Percentiles rank a stretch among this genome's conserved stretches.
These are phyloP conservation scores for Sugiyamaella lignohabitans DNA, from an alignment of 805 yeast species.

Conservation along the genomic window DNA sequence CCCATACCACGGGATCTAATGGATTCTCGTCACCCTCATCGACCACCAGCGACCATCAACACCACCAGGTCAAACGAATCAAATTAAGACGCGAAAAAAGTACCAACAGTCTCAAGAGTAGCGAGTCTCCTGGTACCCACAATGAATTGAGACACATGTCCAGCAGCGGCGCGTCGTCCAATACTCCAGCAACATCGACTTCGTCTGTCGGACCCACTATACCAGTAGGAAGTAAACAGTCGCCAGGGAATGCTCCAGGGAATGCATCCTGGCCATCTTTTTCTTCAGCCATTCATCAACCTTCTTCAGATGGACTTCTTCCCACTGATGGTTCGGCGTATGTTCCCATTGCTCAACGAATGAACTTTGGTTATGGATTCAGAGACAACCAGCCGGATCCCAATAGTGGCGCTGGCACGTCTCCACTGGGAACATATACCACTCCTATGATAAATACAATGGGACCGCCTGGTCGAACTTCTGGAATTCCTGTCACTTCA, in stretches of 20 bases:
- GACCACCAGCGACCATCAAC: constrained; percentile 1
- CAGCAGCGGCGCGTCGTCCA: too few relatives aligned
- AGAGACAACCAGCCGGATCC: neutral
- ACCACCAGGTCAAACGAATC: neutral
- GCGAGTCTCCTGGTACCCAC: neutral
- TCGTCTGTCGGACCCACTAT: neutral
- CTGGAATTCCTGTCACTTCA: too few relatives aligned
- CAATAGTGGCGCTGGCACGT: too few relatives aligned
- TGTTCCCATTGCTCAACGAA: neutral
- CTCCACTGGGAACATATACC: too few relatives aligned
- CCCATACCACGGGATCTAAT: neutral
- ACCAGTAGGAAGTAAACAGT: neutral
- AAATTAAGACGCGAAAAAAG: neutral
- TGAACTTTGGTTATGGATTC: neutral
- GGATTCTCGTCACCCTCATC: constrained; percentile 2
- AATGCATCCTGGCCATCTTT: too few relatives aligned
- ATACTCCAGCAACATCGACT: neutral
- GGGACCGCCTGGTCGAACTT: too few relatives aligned
- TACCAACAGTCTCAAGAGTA: neutral
- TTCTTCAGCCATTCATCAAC: neutral
- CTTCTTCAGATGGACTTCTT: neutral
- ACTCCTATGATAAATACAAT: too few relatives aligned
- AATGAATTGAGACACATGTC: too few relatives aligned
- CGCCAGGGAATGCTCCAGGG: too few relatives aligned
- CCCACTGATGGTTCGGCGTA: neutral